Conservation (phyloP, 179 eudicot species). For the Spergularia azorica region DNA sequence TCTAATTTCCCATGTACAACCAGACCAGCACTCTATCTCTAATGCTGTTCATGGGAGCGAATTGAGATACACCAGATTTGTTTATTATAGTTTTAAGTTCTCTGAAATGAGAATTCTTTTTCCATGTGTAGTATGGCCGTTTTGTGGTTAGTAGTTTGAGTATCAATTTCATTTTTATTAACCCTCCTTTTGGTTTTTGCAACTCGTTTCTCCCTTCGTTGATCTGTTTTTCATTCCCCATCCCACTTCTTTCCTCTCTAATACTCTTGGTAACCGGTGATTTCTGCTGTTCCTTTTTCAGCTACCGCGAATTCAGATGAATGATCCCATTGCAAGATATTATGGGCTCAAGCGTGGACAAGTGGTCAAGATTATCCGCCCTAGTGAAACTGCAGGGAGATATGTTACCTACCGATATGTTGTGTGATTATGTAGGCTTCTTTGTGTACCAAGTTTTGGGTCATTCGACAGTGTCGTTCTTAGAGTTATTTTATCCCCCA, state of each 20-base stretch:
- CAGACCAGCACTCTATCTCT: too few relatives aligned
- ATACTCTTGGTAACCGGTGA: background rate
- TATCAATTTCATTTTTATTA: too few relatives aligned
- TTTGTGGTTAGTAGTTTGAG: too few relatives aligned
- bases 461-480: background rate
- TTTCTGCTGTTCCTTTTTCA: conserved; percentile 26
- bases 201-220: too few relatives aligned
- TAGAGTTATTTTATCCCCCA: background rate
- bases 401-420: conserved; percentile 74
- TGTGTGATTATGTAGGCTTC: conserved; percentile 29
- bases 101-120: too few relatives aligned
- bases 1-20: too few relatives aligned
- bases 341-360: conserved; percentile 81
- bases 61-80: too few relatives aligned
- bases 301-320: conserved; percentile 80
- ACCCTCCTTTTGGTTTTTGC: background rate
- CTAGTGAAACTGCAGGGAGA: conserved; percentile 87
- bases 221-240: background rate
- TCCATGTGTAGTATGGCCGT: too few relatives aligned
- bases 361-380: conserved; percentile 74
- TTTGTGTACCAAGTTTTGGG: background rate
- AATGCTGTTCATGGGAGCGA: too few relatives aligned
- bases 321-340: conserved; percentile 76
- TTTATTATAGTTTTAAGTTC: too few relatives aligned
- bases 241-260: background rate